Conservation (phyloP, 495 filamentous ascomycete genomes). For the Hypoxylon crocopeplum region DNA sequence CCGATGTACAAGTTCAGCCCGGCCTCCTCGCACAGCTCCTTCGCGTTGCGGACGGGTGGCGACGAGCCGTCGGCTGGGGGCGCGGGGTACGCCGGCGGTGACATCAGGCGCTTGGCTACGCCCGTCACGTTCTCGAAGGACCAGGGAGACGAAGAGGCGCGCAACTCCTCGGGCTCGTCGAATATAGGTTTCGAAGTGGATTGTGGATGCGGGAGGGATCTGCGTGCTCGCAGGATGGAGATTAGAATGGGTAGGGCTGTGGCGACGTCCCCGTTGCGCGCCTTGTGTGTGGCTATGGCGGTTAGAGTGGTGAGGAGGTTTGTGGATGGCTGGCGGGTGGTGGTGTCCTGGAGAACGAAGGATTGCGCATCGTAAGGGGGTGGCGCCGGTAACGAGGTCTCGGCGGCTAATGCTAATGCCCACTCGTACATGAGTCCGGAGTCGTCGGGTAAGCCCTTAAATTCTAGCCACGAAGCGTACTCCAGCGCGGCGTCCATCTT, state of each 20-base stretch:
- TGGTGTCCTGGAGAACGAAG: conserved; percentile 62
- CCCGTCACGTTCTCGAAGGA: conserved; percentile 51
- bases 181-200: background rate
- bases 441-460: conserved; percentile 66
- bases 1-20: conserved; percentile 88
- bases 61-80: conserved; percentile 69
- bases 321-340: conserved; percentile 62
- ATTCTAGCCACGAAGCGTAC: conserved; percentile 84
- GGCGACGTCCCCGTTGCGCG: conserved; percentile 65
- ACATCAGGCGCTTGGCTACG: conserved; percentile 51
- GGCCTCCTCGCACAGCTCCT: conserved; percentile 80
- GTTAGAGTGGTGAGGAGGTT: conserved; percentile 80
- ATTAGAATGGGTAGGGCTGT: conserved; percentile 84
- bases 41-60: conserved; percentile 63
- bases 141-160: conserved; percentile 32
- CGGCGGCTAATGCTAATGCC: conserved; percentile 72
- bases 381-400: conserved; percentile 49
- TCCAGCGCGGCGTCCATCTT: conserved; percentile 78
- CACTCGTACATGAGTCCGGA: conserved; percentile 73
- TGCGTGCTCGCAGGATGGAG: conserved; percentile 78
- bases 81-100: conserved; percentile 66
- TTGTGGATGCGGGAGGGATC: conserved; percentile 44
- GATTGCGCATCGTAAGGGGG: conserved; percentile 65
- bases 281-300: conserved; percentile 77
- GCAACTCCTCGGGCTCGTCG: conserved; percentile 19